Conservation (phyloP, 2,329 filamentous ascomycete species). For the Sordariomycetes sp. region DNA sequence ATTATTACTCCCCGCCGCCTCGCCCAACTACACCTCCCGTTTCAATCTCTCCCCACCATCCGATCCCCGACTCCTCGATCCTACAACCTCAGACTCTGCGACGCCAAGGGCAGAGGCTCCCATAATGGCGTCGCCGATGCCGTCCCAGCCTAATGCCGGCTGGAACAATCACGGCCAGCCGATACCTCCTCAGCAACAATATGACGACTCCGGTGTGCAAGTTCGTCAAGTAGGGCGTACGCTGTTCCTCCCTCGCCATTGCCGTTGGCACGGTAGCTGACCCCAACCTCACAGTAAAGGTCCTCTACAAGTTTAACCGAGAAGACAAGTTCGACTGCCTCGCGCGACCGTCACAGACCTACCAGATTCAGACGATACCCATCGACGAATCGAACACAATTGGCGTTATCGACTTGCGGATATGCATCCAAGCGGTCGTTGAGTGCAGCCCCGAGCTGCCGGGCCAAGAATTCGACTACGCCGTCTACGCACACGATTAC, state of each 20-base stretch:
- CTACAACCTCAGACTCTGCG: too few species aligned
- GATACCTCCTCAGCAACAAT: conserved; percentile 17
- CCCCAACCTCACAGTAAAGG: conserved; percentile 65
- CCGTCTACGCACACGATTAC: conserved; percentile 95
- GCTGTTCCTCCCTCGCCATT: too few species aligned
- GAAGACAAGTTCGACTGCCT: conserved; percentile 84
- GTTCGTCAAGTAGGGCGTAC: conserved; percentile 60
- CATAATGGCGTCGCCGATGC: conserved; percentile 31
- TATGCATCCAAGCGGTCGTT: conserved; percentile 75
- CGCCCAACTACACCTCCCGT: too few species aligned
- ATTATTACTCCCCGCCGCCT: neutral
- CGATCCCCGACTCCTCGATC: neutral
- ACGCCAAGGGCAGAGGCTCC: too few species aligned
- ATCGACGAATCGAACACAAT: conserved; percentile 75
- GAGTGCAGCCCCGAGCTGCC: conserved; percentile 74
- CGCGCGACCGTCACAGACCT: conserved; percentile 70
- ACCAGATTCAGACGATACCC: conserved; percentile 71
- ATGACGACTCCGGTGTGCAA: conserved; percentile 42
- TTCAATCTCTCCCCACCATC: neutral
- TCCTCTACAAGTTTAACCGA: conserved; percentile 91
- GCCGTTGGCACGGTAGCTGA: too few species aligned
- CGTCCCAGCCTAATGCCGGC: conserved; percentile 16
- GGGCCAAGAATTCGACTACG: conserved; percentile 70
- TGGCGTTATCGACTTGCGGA: conserved; percentile 78
- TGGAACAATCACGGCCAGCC: conserved; percentile 19